A percentile compares a stretch with the other conserved stretches of the same genome.
phyloP scores from a whole-genome alignment of 768 basidiomycete genomes.

The Suillus decipiens region DNA sequence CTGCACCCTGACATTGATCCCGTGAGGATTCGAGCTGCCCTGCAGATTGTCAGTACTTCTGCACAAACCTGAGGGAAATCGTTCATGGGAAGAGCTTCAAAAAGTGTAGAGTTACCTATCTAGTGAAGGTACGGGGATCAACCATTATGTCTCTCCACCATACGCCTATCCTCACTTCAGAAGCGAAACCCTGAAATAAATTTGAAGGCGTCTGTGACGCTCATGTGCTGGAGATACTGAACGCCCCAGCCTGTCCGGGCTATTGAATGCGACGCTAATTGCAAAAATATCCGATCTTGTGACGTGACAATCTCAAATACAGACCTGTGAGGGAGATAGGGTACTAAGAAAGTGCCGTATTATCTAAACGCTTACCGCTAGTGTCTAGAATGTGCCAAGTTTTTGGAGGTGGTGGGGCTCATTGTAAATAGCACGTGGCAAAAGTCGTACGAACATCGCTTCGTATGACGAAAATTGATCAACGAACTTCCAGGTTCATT shows the following conservation, averaged over 20 bases:
- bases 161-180: neutral
- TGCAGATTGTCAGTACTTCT: neutral
- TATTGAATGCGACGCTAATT: neutral
- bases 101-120: neutral
- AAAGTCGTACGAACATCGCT: slow-evolving; percentile 1
- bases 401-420: neutral
- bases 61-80: neutral
- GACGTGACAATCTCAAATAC: neutral
- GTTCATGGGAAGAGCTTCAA: neutral
- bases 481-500: neutral
- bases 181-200: neutral
- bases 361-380: neutral
- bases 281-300: neutral
- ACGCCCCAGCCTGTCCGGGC: neutral
- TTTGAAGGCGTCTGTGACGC: neutral
- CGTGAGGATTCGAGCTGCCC: neutral
- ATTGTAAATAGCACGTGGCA: neutral
- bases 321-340: neutral
- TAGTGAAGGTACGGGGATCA: neutral
- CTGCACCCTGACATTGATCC: neutral
- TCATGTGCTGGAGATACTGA: neutral
- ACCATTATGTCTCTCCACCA: neutral
- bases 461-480: neutral
- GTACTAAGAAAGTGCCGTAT: neutral
- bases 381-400: neutral